A percentile compares a stretch with the other conserved stretches of the same genome.
These are phyloP conservation scores for Mycena venus DNA, from an alignment of 768 basidiomycete species.

Conservation along the genomic window DNA sequence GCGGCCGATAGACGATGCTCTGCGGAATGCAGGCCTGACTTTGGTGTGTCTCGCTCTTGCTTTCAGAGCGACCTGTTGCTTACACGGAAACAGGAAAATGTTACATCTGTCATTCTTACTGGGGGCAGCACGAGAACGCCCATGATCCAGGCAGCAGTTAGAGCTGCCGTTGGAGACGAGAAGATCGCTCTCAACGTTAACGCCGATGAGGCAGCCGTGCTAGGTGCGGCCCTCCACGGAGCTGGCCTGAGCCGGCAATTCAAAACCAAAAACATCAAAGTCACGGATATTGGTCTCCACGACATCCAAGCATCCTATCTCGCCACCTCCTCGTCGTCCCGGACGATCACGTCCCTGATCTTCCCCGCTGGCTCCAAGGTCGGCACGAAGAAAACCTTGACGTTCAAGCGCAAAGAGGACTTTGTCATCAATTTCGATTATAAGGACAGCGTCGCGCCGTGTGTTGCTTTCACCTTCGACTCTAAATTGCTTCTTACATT, in stretches of 20 bases:
- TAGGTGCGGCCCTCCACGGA: conserved; percentile 89
- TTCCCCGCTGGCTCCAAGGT: conserved; percentile 85
- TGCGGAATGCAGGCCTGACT: conserved; percentile 74
- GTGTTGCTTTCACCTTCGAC: conserved; percentile 42
- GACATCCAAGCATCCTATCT: conserved; percentile 87
- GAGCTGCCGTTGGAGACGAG: conserved; percentile 81
- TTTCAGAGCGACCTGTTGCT: conserved; percentile 1
- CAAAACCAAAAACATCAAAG: conserved; percentile 94
- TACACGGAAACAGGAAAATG: conserved; percentile 68
- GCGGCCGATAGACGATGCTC: conserved; percentile 81
- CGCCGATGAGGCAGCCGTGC: conserved; percentile 95
- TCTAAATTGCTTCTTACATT: background rate
- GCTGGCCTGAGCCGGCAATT: conserved; percentile 91
- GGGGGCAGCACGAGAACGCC: conserved; percentile 93
- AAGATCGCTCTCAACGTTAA: conserved; percentile 97
- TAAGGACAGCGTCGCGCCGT: conserved; percentile 74
- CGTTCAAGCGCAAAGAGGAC: conserved; percentile 88
- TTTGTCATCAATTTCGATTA: conserved; percentile 86
- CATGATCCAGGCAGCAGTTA: conserved; percentile 90
- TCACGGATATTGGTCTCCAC: conserved; percentile 78
- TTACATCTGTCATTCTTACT: conserved; percentile 92
- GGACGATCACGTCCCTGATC: conserved; percentile 81
- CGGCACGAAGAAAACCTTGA: conserved; percentile 87
- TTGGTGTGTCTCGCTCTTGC: conserved; percentile 59
- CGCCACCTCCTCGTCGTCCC: conserved; percentile 68